Conservation (phyloP, 345 rosid genomes). For the Populus deltoides region DNA sequence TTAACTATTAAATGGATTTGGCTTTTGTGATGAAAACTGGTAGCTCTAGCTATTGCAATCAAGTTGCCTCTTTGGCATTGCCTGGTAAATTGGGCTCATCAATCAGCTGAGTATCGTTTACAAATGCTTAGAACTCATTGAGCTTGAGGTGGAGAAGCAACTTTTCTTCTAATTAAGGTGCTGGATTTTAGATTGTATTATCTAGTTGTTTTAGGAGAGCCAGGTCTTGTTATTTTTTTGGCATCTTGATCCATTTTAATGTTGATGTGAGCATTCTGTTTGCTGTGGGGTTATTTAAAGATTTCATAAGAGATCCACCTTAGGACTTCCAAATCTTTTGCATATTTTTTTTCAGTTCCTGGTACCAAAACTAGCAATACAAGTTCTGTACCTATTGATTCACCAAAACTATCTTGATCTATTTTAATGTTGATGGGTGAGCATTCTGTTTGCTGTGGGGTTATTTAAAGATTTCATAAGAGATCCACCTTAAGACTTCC, state of each 20-base stretch:
- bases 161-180: not conserved
- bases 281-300: not conserved
- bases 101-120: not conserved
- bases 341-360: not conserved
- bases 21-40: not conserved
- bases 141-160: not conserved
- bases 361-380: not conserved
- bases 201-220: not conserved
- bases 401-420: not conserved
- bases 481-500: no score
- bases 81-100: not conserved
- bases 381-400: not conserved
- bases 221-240: not conserved
- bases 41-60: not conserved
- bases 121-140: not conserved
- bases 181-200: not conserved
- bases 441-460: not conserved
- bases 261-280: not conserved
- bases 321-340: not conserved
- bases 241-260: not conserved
- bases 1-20: not conserved
- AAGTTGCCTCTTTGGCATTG: not conserved
- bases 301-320: no score
- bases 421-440: not conserved
- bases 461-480: no score